Percentiles rank a stretch among this genome's conserved stretches.
Conservation (phyloP, 2,329 filamentous ascomycete species). For the Pseudogymnoascus sp. region DNA sequence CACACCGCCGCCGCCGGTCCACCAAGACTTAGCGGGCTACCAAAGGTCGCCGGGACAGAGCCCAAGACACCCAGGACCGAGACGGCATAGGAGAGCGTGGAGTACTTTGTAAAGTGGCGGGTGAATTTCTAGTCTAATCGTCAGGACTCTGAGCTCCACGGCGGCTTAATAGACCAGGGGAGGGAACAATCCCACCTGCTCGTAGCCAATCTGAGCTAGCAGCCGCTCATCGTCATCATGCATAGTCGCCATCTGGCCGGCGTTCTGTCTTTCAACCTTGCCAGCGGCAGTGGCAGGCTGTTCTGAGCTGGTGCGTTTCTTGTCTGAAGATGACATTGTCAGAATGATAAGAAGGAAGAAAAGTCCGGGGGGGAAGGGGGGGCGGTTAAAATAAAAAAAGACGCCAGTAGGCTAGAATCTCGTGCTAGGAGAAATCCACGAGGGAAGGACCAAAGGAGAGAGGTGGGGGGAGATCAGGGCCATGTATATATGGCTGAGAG, state of each 20-base stretch:
- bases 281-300: background rate
- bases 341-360: background rate
- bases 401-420: background rate
- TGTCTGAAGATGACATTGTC: background rate
- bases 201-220: constrained; percentile 55
- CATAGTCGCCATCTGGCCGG: constrained; percentile 40
- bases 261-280: background rate
- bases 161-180: background rate
- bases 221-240: constrained; percentile 53
- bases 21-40: constrained; percentile 49
- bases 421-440: background rate
- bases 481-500: background rate
- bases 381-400: background rate
- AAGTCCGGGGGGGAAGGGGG: background rate
- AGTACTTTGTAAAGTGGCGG: constrained; percentile 60
- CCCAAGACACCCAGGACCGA: constrained; percentile 58
- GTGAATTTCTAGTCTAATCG: constrained; percentile 43
- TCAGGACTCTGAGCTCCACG: background rate
- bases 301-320: background rate
- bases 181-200: constrained; percentile 41
- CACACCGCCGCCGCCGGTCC: constrained; percentile 58
- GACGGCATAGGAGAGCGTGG: constrained; percentile 58
- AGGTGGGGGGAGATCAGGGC: background rate
- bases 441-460: background rate
- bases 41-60: constrained; percentile 58